Evolutionary conservation across 2,329 filamentous ascomycete genomes (phyloP).

Genomic region (Drechslerella coelobrocha): DNA sequence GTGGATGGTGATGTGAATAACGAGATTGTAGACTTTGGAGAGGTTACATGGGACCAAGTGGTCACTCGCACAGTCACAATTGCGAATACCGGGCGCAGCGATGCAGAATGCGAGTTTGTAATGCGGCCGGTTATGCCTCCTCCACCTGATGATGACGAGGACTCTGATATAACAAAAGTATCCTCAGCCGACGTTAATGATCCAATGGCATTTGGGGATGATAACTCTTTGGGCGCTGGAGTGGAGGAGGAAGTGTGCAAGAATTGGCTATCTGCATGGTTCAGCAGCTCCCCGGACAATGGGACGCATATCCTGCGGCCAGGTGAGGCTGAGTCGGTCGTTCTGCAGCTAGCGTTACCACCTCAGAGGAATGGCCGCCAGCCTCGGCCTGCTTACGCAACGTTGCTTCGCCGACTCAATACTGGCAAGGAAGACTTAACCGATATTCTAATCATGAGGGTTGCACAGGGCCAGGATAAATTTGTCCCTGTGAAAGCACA

Average conservation of each 20-base stretch:
- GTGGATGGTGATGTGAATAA: conserved; percentile 63
- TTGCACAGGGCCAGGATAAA: conserved; percentile 84
- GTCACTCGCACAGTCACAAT: conserved; percentile 76
- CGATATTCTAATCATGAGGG: conserved; percentile 84
- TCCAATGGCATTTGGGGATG: conserved; percentile 44
- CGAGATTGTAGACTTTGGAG: conserved; percentile 78
- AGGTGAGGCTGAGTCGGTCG: conserved; percentile 77
- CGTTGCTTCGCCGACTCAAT: conserved; percentile 74
- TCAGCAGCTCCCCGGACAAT: conserved; percentile 17
- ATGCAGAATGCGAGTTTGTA: conserved; percentile 80
- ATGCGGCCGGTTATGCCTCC: conserved; percentile 68
- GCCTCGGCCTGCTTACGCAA: conserved; percentile 51
- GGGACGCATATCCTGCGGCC: conserved; percentile 68
- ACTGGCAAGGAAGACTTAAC: conserved; percentile 71
- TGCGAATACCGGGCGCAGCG: conserved; percentile 86
- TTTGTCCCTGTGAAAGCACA: conserved; percentile 80
- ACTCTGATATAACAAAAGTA: conserved; percentile 51
- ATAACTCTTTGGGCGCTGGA: conserved; percentile 6
- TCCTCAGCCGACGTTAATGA: conserved; percentile 52
- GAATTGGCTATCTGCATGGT: conserved; percentile 33
- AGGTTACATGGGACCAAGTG: conserved; percentile 72
- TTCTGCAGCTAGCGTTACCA: conserved; percentile 65
- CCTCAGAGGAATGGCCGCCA: conserved; percentile 67
- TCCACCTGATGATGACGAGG: conserved; percentile 58
- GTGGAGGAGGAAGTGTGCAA: conserved; percentile 32